Percentiles rank a stretch among this genome's conserved stretches.
Conservation (phyloP, 805 yeast species). For the Candida golubevii region DNA sequence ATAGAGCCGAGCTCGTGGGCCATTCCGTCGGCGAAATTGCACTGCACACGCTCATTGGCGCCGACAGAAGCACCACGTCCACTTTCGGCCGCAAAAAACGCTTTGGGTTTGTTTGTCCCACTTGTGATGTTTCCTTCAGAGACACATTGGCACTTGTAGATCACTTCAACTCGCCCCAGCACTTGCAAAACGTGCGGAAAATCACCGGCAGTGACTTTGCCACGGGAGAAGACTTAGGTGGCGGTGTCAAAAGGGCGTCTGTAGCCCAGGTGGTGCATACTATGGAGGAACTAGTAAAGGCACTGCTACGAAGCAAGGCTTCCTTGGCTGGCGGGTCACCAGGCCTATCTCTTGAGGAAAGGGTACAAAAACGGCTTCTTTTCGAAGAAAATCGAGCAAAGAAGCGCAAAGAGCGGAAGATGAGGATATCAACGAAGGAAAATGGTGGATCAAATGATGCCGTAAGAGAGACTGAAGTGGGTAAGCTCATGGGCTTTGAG, state of each 20-base stretch:
- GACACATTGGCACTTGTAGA: constrained; percentile 80
- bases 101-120: constrained; percentile 81
- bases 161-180: constrained; percentile 77
- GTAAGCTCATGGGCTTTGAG: constrained; percentile 54
- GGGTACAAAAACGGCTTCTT: constrained; percentile 37
- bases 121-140: constrained; percentile 75
- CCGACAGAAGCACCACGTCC: constrained; percentile 14
- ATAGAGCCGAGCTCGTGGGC: constrained; percentile 29
- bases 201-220: constrained; percentile 12
- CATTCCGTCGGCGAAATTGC: constrained; percentile 31
- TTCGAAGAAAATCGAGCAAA: constrained; percentile 36
- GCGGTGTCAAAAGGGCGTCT: constrained; percentile 35
- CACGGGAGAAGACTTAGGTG: constrained; percentile 22
- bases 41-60: constrained; percentile 30
- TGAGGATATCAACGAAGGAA: constrained; percentile 7
- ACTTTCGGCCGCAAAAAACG: constrained; percentile 44
- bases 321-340: neutral
- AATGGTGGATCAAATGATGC: neutral
- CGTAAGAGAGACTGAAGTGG: constrained; percentile 17
- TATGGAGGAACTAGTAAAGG: constrained; percentile 27
- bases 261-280: constrained; percentile 29
- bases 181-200: constrained; percentile 31
- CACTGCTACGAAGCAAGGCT: constrained; percentile 17
- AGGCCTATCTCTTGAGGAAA: constrained; percentile 31
- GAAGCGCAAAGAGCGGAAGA: constrained; percentile 14